Evolutionary conservation across 495 filamentous ascomycete genomes (phyloP).

Genomic region (Talaromyces borbonicus): DNA sequence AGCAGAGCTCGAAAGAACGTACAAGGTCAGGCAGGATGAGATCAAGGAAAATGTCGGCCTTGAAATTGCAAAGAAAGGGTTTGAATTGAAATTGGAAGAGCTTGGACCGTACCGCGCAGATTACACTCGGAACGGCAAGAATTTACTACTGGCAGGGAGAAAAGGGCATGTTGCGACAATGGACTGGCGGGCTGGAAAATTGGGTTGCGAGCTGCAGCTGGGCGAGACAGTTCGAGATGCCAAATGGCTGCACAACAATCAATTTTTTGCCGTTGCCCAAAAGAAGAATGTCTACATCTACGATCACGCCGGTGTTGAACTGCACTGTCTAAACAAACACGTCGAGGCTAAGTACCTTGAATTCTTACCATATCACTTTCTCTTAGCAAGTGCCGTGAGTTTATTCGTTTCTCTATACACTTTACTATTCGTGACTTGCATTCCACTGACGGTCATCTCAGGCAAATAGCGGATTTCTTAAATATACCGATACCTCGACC

Average conservation of each 20-base stretch:
- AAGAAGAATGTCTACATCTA: constrained; percentile 97
- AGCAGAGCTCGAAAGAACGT: constrained; percentile 78
- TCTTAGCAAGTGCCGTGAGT: constrained; percentile 74
- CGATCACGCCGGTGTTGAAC: constrained; percentile 75
- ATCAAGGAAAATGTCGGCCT: constrained; percentile 62
- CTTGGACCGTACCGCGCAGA: constrained; percentile 81
- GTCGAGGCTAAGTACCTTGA: constrained; percentile 91
- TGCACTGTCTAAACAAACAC: constrained; percentile 83
- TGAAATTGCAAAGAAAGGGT: constrained; percentile 81
- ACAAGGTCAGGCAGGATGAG: constrained; percentile 85
- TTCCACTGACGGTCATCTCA: constrained; percentile 17
- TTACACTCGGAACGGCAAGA: constrained; percentile 80
- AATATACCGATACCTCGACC: constrained; percentile 92
- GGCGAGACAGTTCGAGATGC: constrained; percentile 83
- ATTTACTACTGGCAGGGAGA: constrained; percentile 73
- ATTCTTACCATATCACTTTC: constrained; percentile 93
- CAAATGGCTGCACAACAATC: constrained; percentile 90
- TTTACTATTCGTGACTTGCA: background rate
- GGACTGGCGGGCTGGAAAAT: constrained; percentile 88
- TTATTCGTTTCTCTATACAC: background rate
- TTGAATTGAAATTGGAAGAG: constrained; percentile 74
- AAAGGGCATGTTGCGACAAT: constrained; percentile 95
- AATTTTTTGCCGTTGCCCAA: constrained; percentile 94
- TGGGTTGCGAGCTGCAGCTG: constrained; percentile 85
- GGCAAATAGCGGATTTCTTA: constrained; percentile 76